Conservation (phyloP, 1,284 basidiomycete genomes). For the Coniophora puteana region DNA sequence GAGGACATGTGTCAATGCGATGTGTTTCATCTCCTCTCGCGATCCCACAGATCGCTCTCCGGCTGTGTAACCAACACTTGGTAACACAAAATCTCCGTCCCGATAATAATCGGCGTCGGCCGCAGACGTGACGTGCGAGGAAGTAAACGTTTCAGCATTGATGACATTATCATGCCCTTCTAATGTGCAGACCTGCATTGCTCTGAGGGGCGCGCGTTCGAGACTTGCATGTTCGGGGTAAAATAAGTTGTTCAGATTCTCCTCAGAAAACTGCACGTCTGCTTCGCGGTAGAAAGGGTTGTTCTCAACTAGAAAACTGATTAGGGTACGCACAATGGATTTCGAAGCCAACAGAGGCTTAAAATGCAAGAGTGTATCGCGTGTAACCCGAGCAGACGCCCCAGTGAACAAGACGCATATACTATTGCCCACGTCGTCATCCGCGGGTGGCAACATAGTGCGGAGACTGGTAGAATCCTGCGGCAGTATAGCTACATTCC, state of each 20-base stretch:
- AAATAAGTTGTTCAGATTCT: neutral
- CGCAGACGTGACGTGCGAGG: too few relatives aligned
- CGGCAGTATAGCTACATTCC: constrained; percentile 1
- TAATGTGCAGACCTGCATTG: neutral
- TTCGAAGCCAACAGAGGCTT: constrained; percentile 3
- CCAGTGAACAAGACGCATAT: constrained; percentile 4
- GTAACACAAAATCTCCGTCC: neutral
- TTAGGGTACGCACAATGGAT: neutral
- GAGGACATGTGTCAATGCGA: neutral
- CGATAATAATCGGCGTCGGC: neutral
- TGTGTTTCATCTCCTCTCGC: constrained; percentile 2
- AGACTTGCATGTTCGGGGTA: neutral
- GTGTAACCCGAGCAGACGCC: neutral
- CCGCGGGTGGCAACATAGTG: neutral
- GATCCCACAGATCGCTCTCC: neutral
- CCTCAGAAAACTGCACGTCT: neutral
- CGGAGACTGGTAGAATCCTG: neutral
- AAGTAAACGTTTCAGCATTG: too few relatives aligned
- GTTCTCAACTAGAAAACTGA: neutral
- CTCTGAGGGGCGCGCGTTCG: neutral
- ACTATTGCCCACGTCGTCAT: neutral
- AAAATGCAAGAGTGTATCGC: neutral
- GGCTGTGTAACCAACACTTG: neutral
- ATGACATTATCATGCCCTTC: neutral
- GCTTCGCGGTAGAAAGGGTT: constrained; percentile 1